Base-by-base conservation (phyloP, 176 grass and related monocot species). In the Triticum dicoccoides region DNA sequence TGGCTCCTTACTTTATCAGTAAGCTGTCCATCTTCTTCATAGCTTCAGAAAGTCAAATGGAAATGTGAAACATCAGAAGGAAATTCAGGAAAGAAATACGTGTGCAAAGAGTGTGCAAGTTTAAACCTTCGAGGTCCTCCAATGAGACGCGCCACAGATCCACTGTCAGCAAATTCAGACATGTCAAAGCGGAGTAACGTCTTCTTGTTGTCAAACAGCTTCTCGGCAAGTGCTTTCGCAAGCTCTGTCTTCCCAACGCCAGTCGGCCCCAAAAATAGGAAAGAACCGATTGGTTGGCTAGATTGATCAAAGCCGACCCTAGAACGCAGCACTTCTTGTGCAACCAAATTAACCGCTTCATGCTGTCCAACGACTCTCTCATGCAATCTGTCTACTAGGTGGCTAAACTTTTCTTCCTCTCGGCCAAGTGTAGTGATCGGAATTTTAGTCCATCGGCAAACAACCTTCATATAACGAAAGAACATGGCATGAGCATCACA, bases 241-340 rank as follows among this genome's bases (percentile, higher is more conserved):
- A 92, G 86, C 37, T 89, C 90, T 18, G 78, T 92, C 78, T 92
- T 92, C 6, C 90, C 90, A 6, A 89, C 86, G 69, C 90, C 86
- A 3, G 38, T 82, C 18, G 90, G 51, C 7, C 90, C 90, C 34
- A 74, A 23, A 32, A 91, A 91, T 0, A 91, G 69, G 11, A 91
- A 78, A 0, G 47, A 51, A 4, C 47, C 47, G 3, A 51, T 51
- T 51, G 13, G 47, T 51, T 51, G 47, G 47, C 47, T 4, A 51
- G 47, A 51, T 51, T 51, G 47, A 51, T 51, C 47, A 51, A 51
- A 51, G 47, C 47, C 13, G 13, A 51, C 47, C 47, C 13, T 51
- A 1, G 47, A 51, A 51, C 47, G 47, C 5, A 51, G 47, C 47
- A 51, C 47, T 51, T 51, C 47, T 51, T 51, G 47, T 0, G 13